Percentiles rank a stretch among this genome's conserved stretches.
phyloP scores from a whole-genome alignment of 192 early-diverging fungal species.

The Lunasporangiospora selenospora region DNA sequence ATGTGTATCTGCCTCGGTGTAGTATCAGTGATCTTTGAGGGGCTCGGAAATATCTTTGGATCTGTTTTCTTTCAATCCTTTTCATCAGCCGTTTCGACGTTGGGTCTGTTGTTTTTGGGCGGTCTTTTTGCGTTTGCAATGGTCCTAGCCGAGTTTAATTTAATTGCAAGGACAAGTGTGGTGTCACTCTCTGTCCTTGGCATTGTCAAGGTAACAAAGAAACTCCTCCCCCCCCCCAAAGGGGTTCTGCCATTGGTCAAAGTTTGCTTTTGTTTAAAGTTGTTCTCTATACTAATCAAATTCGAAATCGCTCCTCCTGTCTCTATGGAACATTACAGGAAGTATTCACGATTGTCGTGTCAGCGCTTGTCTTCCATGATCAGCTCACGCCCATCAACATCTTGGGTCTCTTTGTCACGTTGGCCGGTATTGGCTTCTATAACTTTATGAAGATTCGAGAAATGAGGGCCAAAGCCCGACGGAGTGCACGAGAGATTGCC shows the following conservation, averaged over 20 bases:
- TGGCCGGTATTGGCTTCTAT: constrained; percentile 84
- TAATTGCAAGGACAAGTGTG: constrained; percentile 85
- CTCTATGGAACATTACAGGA: constrained; percentile 82
- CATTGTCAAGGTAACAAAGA: constrained; percentile 68
- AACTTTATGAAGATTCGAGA: constrained; percentile 72
- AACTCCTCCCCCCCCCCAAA: too few relatives aligned
- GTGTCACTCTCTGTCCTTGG: constrained; percentile 89
- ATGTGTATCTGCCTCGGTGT: constrained; percentile 71
- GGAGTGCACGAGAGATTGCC: constrained; percentile 22
- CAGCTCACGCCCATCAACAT: constrained; percentile 76
- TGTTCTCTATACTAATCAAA: too few relatives aligned
- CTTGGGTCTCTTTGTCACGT: constrained; percentile 76
- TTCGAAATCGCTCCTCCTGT: too few relatives aligned
- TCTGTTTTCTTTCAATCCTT: constrained; percentile 60
- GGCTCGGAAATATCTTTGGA: constrained; percentile 53
- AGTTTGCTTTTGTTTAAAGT: too few relatives aligned
- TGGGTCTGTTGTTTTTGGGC: constrained; percentile 70
- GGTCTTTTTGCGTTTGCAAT: constrained; percentile 90
- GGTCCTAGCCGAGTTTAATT: constrained; percentile 85
- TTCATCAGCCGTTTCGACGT: constrained; percentile 39
- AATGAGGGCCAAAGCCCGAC: constrained; percentile 26
- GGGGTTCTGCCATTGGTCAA: too few relatives aligned
- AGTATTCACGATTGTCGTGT: constrained; percentile 80
- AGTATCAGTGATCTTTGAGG: constrained; percentile 73
- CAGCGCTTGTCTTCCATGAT: constrained; percentile 83